A percentile compares a stretch with the other conserved stretches of the same genome.
Evolutionary conservation across 2,329 filamentous ascomycete species (phyloP).

Genomic region (Hyphodiscus sp.): DNA sequence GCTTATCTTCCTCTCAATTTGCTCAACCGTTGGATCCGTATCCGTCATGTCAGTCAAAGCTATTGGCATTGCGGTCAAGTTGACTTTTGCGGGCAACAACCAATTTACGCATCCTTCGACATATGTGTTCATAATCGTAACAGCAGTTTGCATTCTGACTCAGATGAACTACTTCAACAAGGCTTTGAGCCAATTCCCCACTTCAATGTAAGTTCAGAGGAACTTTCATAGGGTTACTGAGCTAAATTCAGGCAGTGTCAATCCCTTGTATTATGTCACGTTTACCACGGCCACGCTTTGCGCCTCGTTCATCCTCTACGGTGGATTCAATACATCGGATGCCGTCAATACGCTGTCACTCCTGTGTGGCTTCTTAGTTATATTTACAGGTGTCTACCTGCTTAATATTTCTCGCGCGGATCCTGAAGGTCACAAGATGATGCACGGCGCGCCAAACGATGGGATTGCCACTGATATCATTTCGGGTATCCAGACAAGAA

Average conservation of each 20-base stretch:
- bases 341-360: constrained; percentile 88
- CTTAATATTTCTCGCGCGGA: constrained; percentile 92
- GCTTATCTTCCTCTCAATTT: constrained; percentile 94
- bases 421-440: constrained; percentile 66
- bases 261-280: constrained; percentile 86
- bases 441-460: constrained; percentile 59
- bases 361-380: constrained; percentile 86
- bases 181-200: constrained; percentile 90
- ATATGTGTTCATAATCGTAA: constrained; percentile 95
- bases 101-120: constrained; percentile 93
- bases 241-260: constrained; percentile 45
- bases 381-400: constrained; percentile 92
- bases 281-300: constrained; percentile 93
- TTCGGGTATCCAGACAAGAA: constrained; percentile 79
- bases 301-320: constrained; percentile 93
- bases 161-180: constrained; percentile 99
- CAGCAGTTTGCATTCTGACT: constrained; percentile 86
- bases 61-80: constrained; percentile 93
- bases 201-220: constrained; percentile 71
- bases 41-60: constrained; percentile 99
- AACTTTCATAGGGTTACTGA: not conserved
- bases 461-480: constrained; percentile 88
- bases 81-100: constrained; percentile 88
- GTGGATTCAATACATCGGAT: constrained; percentile 91
- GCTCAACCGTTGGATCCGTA: constrained; percentile 91